phyloP scores from a whole-genome alignment of 345 rosid genomes.

The Rhodomyrtus tomentosa region DNA sequence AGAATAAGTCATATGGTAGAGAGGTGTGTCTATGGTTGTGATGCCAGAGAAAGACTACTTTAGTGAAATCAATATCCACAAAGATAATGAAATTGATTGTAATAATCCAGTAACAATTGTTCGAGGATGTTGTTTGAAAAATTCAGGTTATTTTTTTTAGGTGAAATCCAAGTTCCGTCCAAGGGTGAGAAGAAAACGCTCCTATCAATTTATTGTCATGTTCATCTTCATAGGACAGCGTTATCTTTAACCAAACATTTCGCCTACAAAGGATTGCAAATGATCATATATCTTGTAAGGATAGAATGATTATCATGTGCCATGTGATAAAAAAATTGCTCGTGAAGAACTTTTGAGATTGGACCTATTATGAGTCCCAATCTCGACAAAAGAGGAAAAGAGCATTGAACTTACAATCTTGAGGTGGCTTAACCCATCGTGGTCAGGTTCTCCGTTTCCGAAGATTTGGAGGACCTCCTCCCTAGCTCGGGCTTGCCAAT shows the following conservation, averaged over 20 bases:
- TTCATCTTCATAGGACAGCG: neutral
- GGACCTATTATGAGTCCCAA: neutral
- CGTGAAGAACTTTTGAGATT: neutral
- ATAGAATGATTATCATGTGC: too few relatives aligned
- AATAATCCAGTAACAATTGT: neutral
- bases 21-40: neutral
- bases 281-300: neutral
- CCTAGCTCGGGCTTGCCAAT: conserved; percentile 46
- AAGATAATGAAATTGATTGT: neutral
- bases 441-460: conserved; percentile 21
- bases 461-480: conserved; percentile 31
- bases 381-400: neutral
- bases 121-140: neutral
- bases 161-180: neutral
- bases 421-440: conserved; percentile 22
- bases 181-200: neutral
- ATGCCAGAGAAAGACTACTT: neutral
- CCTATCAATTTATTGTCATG: neutral
- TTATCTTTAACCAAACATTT: neutral
- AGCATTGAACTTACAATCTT: conserved; percentile 8
- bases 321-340: neutral
- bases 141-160: neutral
- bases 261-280: conserved; percentile 1
- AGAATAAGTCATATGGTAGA: too few relatives aligned
- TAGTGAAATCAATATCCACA: neutral